Conservation (phyloP, 495 filamentous ascomycete species). For the Bacidia rubella region DNA sequence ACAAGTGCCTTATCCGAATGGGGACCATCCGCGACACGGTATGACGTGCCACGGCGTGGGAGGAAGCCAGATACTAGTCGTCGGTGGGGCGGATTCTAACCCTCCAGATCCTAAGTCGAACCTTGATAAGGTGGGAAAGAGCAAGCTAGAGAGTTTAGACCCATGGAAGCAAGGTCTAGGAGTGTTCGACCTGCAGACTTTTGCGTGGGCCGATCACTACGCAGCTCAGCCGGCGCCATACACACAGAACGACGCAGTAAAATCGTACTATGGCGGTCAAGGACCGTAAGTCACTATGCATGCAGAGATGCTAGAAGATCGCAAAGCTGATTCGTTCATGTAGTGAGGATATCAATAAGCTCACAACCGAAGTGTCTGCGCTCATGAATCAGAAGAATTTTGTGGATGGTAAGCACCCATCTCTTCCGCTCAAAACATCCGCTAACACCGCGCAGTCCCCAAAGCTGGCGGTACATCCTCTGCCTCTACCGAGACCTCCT, state of each 20-base stretch:
- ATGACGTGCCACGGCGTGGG: slow-evolving; percentile 15
- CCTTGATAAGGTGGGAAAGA: not conserved
- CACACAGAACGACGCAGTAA: slow-evolving; percentile 6
- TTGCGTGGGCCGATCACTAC: slow-evolving; percentile 11
- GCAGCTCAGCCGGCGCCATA: slow-evolving; percentile 6
- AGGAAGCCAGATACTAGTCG: slow-evolving; percentile 14
- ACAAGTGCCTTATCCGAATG: slow-evolving; percentile 14
- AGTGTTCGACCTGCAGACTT: slow-evolving; percentile 16
- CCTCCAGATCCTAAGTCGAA: not conserved
- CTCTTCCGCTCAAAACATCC: not conserved
- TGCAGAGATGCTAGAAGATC: no score
- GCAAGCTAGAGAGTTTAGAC: slow-evolving; percentile 7
- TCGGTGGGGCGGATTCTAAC: slow-evolving; percentile 14
- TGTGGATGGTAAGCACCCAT: not conserved
- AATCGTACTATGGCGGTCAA: slow-evolving; percentile 4
- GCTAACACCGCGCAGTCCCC: not conserved
- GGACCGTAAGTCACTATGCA: not conserved
- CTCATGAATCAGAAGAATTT: slow-evolving; percentile 3
- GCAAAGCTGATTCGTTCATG: no score
- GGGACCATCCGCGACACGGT: slow-evolving; percentile 9
- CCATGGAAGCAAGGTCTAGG: slow-evolving; percentile 13
- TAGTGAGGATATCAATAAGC: slow-evolving; percentile 4
- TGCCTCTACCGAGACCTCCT: not conserved
- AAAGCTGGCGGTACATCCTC: not conserved
- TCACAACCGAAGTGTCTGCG: slow-evolving; percentile 3